Base-by-base conservation (phyloP, 179 eudicot genomes). In the Beta corolliflora region DNA sequence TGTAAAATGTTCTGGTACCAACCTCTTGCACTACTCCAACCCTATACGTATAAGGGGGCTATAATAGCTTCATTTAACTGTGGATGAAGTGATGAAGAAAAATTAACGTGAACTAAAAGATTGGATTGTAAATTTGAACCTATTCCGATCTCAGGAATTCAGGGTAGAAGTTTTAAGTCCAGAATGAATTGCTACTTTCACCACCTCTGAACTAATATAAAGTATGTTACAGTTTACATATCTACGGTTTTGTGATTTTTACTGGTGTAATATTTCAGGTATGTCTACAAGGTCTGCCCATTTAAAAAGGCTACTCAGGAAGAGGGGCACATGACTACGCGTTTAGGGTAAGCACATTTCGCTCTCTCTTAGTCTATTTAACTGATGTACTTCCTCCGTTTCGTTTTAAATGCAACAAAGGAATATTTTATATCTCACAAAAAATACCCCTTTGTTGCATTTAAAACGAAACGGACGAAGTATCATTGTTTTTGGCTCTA, bases 281-380 rank as follows among this genome's bases (percentile, higher is more conserved):
- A 97, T 80, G 89, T 89, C 64, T 97, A 97, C 88, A 97, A 94
- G 86, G 87, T 97, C 80, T 97, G 99, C 80, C 99, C 99, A 9
- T 97, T 83, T 79, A 97, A 93, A 83, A 91, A 96, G 89, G 95
- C 99, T 86, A 86, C 92, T 80, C 99, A 97, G 85, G 93, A 75
- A 71, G 99, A 97, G 86, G 98, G 98, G 55, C 89, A 97, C 82
- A 94, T 98, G 87, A 87, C 82, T 69, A 94, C 99, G 76, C 90
- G 94, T 73, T 89, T 97, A 87, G 99, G 99, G 99, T 97, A 90
- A 76, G 93, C 79, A 74, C 66, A 73, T 72, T 9, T 48, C 44
- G 15, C 45, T 54, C 69, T 61, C 54, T 71, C 66, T 18, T 76
- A 44, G 23, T 61, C 45, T 77, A 2, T 66, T 67, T n/a, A 61